Conservation (phyloP, 441 rosid genomes). For the Mallotus japonicus region DNA sequence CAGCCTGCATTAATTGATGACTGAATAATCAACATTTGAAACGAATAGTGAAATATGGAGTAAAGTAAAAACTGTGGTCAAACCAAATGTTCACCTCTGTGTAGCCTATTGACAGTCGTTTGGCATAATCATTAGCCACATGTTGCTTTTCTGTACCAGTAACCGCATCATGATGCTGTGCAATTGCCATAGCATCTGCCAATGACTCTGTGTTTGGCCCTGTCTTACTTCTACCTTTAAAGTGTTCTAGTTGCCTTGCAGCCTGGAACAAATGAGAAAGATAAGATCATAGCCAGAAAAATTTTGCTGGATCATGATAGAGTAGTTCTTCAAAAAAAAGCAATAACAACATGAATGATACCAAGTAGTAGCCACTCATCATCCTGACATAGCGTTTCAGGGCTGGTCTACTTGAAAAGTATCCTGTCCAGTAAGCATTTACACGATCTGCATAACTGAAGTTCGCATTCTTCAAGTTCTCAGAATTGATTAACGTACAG, state of each 20-base stretch:
- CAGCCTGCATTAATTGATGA: conserved; percentile 61
- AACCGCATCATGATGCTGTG: conserved; percentile 99
- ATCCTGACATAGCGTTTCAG: conserved; percentile 86
- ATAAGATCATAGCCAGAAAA: conserved; percentile 12
- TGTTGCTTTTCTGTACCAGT: conserved; percentile 94
- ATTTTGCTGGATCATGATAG: conserved; percentile 7
- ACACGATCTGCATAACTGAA: conserved; percentile 94
- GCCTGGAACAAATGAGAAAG: conserved; percentile 50
- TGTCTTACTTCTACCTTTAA: conserved; percentile 62
- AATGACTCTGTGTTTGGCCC: conserved; percentile 80
- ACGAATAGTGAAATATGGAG: conserved; percentile 13
- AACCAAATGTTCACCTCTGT: conserved; percentile 50
- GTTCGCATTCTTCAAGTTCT: conserved; percentile 28
- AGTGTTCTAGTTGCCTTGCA: conserved; percentile 91
- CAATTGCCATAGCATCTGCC: conserved; percentile 93
- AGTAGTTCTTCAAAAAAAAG: conserved; percentile 11
- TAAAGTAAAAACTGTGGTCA: conserved; percentile 12
- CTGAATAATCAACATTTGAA: not conserved
- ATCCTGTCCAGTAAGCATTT: conserved; percentile 99
- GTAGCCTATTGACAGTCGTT: conserved; percentile 87
- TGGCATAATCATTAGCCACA: conserved; percentile 95
- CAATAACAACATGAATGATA: conserved; percentile 30
- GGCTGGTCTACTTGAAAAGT: conserved; percentile 93
- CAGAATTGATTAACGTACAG: conserved; percentile 19
- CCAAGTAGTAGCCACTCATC: conserved; percentile 97